These are phyloP conservation scores for Cantharellus cinnabarinus DNA, from an alignment of 768 basidiomycete genomes.

Conservation along the genomic window DNA sequence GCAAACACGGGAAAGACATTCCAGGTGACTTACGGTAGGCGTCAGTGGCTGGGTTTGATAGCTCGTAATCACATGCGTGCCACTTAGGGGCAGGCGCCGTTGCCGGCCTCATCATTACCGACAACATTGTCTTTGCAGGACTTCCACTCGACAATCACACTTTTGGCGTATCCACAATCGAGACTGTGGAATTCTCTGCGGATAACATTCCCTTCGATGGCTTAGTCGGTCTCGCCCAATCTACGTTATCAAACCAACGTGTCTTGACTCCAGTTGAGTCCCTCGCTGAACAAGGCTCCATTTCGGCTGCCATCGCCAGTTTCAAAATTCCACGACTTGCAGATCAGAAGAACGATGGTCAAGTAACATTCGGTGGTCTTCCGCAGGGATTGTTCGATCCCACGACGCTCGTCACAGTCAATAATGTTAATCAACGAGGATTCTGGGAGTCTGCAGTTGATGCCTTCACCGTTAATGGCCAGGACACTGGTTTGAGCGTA, in stretches of 20 bases:
- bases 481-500: conserved; percentile 15
- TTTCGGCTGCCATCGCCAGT: conserved; percentile 45
- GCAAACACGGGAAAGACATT: conserved; percentile 30
- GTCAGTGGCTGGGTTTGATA: neutral
- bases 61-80: conserved; percentile 7
- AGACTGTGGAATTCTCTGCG: conserved; percentile 24
- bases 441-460: conserved; percentile 67
- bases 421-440: conserved; percentile 42
- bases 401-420: conserved; percentile 33
- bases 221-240: conserved; percentile 58
- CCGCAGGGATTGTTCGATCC: conserved; percentile 37
- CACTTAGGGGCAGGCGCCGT: conserved; percentile 29
- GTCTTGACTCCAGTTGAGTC: conserved; percentile 52
- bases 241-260: conserved; percentile 42
- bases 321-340: conserved; percentile 61
- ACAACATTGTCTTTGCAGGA: conserved; percentile 44
- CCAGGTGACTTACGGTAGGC: conserved; percentile 39
- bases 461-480: conserved; percentile 36
- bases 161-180: conserved; percentile 44
- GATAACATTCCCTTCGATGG: conserved; percentile 16
- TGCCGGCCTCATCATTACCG: conserved; percentile 39
- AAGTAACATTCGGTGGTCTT: conserved; percentile 64
- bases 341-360: conserved; percentile 51
- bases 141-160: conserved; percentile 34
- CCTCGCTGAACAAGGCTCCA: conserved; percentile 34